Evolutionary conservation across 1,284 basidiomycete genomes (phyloP), one percentile per base, ranked within the genome.

Genomic region (Sporisorium reilianum): DNA sequence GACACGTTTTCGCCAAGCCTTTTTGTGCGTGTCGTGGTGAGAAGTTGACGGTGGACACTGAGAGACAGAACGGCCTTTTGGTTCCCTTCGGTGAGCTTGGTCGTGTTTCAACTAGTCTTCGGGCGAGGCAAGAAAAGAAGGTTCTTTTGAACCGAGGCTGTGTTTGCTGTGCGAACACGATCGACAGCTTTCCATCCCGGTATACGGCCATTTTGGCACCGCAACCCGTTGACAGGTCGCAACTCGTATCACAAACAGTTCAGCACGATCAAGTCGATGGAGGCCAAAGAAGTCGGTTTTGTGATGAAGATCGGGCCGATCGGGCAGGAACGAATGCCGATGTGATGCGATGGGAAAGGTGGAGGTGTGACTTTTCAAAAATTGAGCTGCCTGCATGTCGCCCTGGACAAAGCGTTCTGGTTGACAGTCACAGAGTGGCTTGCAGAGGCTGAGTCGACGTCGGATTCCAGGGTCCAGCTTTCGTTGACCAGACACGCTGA

Each of bases 141-240:
- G 28, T 62, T 62, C 59, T 67, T 54, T 55, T 30, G 34, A 58
- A 67, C 51, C 48, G 58, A 67, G 64, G 64, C 64, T 67, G 55
- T 67, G 64, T 41, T 46, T 1, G 14, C 51, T 3, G 23, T 30
- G 23, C 11, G 16, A 28, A 25, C n/a, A 10, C 16, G 8, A 46
- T 14, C 3, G 18, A 3, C 6, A 9, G 34, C 34, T 34, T 34
- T 34, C 3, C 6, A 34, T 9, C 12, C 34, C 34, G 34, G 34
- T 8, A 14, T 8, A 20, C 40, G 12, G 40, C 18, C 53, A 16
- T 12, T 12, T 16, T 14, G 12, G 26, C n/a, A n/a, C n/a, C n/a
- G n/a, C n/a, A n/a, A n/a, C n/a, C n/a, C n/a, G n/a, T n/a, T n/a
- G n/a, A n/a, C n/a, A n/a, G n/a, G n/a, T n/a, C n/a, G n/a, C n/a